Evolutionary conservation across 345 rosid species (phyloP).

Genomic region (Aegle marmelos): DNA sequence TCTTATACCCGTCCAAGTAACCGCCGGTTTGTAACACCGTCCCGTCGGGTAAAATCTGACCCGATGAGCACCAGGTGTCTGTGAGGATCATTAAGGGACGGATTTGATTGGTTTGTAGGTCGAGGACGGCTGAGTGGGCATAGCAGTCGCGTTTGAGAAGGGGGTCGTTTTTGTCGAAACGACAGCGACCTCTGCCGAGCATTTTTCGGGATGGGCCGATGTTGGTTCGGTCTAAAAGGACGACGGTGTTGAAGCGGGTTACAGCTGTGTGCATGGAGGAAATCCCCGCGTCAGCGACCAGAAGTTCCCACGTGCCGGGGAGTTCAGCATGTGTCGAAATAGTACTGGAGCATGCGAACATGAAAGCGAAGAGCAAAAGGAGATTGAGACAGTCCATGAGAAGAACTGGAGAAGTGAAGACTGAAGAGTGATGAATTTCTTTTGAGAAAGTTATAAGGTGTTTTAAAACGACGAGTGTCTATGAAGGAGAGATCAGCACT

Average conservation of each 20-base stretch:
- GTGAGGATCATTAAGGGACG: conserved; percentile 65
- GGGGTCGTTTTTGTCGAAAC: conserved; percentile 46
- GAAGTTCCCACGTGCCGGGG: conserved; percentile 85
- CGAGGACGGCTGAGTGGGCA: conserved; percentile 65
- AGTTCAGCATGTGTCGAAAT: conserved; percentile 36
- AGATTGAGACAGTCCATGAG: conserved; percentile 18
- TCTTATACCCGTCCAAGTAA: conserved; percentile 46
- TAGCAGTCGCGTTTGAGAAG: conserved; percentile 67
- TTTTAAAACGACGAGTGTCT: background rate
- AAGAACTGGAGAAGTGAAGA: background rate
- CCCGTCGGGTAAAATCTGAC: conserved; percentile 69
- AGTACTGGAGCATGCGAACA: background rate
- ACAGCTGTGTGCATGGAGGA: conserved; percentile 97
- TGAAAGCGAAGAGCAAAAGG: conserved; percentile 3
- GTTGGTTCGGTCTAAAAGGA: conserved; percentile 84
- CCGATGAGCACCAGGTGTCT: conserved; percentile 82
- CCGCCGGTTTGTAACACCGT: conserved; percentile 80
- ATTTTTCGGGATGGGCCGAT: conserved; percentile 70
- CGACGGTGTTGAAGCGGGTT: conserved; percentile 90
- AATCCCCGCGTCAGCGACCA: conserved; percentile 68
- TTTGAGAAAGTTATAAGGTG: background rate
- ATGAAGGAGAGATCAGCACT: background rate
- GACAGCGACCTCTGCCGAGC: conserved; percentile 60
- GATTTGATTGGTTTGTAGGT: conserved; percentile 43
- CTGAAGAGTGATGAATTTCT: background rate